Percentiles rank a stretch among this genome's conserved stretches.
phyloP scores from a whole-genome alignment of 306 rosid species.

The Ziziphus jujuba region DNA sequence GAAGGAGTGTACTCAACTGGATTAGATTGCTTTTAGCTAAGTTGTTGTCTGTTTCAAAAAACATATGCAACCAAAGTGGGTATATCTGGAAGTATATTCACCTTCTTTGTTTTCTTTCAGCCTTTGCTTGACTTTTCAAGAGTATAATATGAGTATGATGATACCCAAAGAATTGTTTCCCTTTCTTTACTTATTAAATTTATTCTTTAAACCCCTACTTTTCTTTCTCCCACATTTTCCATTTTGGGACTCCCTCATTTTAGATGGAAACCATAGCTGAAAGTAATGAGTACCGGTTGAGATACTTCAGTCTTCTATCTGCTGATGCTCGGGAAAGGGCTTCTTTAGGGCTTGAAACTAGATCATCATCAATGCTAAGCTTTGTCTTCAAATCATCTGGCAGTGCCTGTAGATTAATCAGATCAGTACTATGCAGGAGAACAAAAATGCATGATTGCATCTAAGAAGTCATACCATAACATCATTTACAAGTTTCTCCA shows the following conservation, averaged over 20 bases:
- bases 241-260: neutral
- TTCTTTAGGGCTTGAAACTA: conserved; percentile 89
- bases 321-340: conserved; percentile 97
- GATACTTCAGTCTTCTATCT: conserved; percentile 84
- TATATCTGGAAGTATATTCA: neutral
- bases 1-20: neutral
- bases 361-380: conserved; percentile 87
- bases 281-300: conserved; percentile 56
- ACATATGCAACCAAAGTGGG: neutral
- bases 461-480: conserved; percentile 69
- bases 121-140: neutral
- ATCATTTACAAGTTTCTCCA: conserved; percentile 95
- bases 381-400: conserved; percentile 91
- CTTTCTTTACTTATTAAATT: neutral
- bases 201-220: neutral
- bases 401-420: conserved; percentile 68
- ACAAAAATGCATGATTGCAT: conserved; percentile 10
- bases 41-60: neutral
- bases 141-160: neutral
- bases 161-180: neutral
- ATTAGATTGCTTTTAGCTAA: neutral
- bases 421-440: conserved; percentile 34
- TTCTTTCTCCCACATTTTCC: neutral
- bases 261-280: neutral
- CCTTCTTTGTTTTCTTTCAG: neutral